Conservation (phyloP, 768 basidiomycete species). For the Sistotremastrum niveocremeum region DNA sequence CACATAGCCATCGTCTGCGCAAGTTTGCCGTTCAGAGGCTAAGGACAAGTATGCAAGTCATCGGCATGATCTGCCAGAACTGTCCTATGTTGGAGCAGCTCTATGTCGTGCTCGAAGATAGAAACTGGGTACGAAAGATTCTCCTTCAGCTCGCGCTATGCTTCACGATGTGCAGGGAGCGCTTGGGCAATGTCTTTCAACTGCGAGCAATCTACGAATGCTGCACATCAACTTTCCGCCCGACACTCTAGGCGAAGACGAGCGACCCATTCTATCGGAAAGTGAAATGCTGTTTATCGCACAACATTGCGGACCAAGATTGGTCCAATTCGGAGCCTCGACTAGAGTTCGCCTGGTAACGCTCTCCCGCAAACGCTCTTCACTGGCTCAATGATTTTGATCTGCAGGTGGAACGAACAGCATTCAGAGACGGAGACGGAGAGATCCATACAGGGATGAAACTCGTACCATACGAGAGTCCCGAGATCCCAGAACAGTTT, state of each 20-base stretch:
- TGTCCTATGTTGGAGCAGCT: slow-evolving; percentile 47
- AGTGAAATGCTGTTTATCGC: slow-evolving; percentile 32
- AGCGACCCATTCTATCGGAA: slow-evolving; percentile 2
- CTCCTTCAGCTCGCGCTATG: background rate
- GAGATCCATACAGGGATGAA: slow-evolving; percentile 21
- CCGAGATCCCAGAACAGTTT: slow-evolving; percentile 61
- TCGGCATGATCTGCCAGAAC: slow-evolving; percentile 39
- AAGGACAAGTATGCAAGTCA: slow-evolving; percentile 33
- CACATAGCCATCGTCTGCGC: slow-evolving; percentile 37
- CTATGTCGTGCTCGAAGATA: slow-evolving; percentile 42
- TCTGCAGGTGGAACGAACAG: slow-evolving; percentile 32
- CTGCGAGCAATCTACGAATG: slow-evolving; percentile 33
- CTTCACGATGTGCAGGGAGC: slow-evolving; percentile 18
- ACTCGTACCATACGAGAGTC: slow-evolving; percentile 43
- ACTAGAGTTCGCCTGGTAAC: slow-evolving; percentile 57
- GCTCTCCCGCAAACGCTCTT: background rate
- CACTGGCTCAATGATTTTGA: slow-evolving; percentile 1
- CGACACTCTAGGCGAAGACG: slow-evolving; percentile 1
- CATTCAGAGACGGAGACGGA: slow-evolving; percentile 25
- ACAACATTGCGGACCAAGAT: slow-evolving; percentile 32
- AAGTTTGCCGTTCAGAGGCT: slow-evolving; percentile 55
- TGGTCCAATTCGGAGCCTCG: slow-evolving; percentile 55
- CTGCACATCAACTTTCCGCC: slow-evolving; percentile 46
- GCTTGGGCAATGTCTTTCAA: slow-evolving; percentile 28
- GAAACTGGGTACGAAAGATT: slow-evolving; percentile 26